Percentiles rank a stretch among this genome's conserved stretches.
These are phyloP conservation scores for Exutisphaerella laricina DNA, from an alignment of 2,329 filamentous ascomycete genomes.

Conservation along the genomic window DNA sequence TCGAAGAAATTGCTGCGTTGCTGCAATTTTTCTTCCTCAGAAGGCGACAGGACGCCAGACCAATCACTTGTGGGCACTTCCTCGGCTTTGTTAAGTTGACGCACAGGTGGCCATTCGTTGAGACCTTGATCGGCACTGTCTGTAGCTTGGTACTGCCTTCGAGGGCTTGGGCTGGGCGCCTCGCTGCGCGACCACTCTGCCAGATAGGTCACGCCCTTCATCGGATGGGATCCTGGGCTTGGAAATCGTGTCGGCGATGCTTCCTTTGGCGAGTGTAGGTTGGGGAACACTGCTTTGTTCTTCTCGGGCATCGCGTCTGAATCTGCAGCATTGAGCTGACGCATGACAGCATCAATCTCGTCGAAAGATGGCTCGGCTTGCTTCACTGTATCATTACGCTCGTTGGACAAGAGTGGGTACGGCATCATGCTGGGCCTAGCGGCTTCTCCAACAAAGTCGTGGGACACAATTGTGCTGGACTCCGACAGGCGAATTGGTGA, in stretches of 20 bases:
- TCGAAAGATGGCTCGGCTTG: conserved; percentile 54
- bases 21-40: conserved; percentile 76
- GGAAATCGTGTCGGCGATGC: conserved; percentile 19
- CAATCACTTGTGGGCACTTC: conserved; percentile 77
- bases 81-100: conserved; percentile 57
- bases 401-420: conserved; percentile 5
- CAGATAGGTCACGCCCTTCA: conserved; percentile 29
- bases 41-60: conserved; percentile 78
- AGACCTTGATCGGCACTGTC: conserved; percentile 40
- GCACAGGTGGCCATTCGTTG: conserved; percentile 40
- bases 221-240: conserved; percentile 24
- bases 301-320: conserved; percentile 50
- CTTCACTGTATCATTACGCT: conserved; percentile 19
- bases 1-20: conserved; percentile 85
- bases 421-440: conserved; percentile 2
- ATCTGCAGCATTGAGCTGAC: conserved; percentile 68
- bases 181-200: conserved; percentile 52
- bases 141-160: conserved; percentile 10
- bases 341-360: conserved; percentile 91
- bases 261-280: conserved; percentile 13
- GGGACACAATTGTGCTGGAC: background rate
- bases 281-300: conserved; percentile 29
- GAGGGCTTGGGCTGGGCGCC: conserved; percentile 66
- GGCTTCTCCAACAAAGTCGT: conserved; percentile 8
- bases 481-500: conserved; percentile 14